Conservation (phyloP, 2,329 filamentous ascomycete genomes). For the Colletotrichum gloeosporioides region DNA sequence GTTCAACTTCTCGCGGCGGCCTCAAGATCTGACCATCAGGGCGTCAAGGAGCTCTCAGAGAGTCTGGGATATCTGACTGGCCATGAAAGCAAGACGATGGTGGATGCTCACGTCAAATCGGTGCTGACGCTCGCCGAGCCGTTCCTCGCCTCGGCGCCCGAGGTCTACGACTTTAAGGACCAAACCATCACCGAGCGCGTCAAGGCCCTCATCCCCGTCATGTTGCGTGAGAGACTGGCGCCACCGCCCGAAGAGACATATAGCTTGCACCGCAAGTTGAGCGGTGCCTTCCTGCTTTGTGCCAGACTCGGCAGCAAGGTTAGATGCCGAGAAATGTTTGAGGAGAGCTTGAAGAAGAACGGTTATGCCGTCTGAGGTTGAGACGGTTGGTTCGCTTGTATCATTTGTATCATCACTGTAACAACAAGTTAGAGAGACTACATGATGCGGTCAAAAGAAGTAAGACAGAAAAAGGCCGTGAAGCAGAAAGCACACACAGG, state of each 20-base stretch:
- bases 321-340: constrained; percentile 81
- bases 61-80: constrained; percentile 91
- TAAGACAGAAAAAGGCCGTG: not conserved
- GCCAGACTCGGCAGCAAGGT: constrained; percentile 85
- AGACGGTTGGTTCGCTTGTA: not conserved
- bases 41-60: constrained; percentile 72
- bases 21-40: constrained; percentile 68
- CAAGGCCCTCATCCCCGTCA: constrained; percentile 84
- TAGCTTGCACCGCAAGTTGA: constrained; percentile 91
- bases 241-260: constrained; percentile 98
- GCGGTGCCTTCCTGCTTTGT: constrained; percentile 92
- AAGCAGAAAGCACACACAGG: not conserved
- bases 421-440: not conserved
- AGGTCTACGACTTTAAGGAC: constrained; percentile 88
- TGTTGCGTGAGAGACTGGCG: constrained; percentile 86
- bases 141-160: constrained; percentile 77
- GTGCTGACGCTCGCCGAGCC: constrained; percentile 92
- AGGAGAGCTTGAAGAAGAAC: constrained; percentile 52
- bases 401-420: constrained; percentile 18
- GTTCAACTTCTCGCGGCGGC: constrained; percentile 82
- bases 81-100: constrained; percentile 83
- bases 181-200: constrained; percentile 98
- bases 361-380: constrained; percentile 21
- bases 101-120: constrained; percentile 87
- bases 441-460: not conserved